Conservation (phyloP, 2,329 filamentous ascomycete species). For the Torrubiellomyces zombiae region DNA sequence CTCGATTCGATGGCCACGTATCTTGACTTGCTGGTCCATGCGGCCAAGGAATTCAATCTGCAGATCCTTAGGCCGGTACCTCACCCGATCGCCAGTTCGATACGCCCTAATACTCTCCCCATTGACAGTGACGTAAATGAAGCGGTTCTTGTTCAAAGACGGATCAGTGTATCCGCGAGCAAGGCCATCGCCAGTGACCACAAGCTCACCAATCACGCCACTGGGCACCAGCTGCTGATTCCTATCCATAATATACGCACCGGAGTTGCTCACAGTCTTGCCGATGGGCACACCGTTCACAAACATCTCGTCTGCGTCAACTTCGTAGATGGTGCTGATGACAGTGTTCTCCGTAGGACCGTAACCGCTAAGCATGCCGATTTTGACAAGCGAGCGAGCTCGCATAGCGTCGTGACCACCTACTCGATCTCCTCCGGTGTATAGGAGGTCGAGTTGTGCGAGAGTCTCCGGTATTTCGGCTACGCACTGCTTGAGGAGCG, state of each 20-base stretch:
- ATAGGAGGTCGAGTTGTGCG: slow-evolving; percentile 6
- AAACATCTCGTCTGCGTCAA: background rate
- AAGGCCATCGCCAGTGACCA: slow-evolving; percentile 1
- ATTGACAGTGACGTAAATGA: too few species aligned
- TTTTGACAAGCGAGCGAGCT: background rate
- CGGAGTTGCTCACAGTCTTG: background rate
- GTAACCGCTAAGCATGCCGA: slow-evolving; percentile 5
- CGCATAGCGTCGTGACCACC: slow-evolving; percentile 10
- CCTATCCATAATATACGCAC: slow-evolving; percentile 1
- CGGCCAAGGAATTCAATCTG: background rate
- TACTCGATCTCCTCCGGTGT: slow-evolving; percentile 9
- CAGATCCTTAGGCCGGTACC: too few species aligned
- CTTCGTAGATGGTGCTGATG: slow-evolving; percentile 3
- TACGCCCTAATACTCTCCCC: too few species aligned
- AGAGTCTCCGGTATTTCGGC: slow-evolving; percentile 8
- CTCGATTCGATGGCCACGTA: too few species aligned
- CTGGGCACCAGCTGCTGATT: background rate
- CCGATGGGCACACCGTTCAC: background rate
- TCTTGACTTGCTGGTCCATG: background rate
- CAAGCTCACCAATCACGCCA: slow-evolving; percentile 1
- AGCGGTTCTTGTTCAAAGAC: too few species aligned
- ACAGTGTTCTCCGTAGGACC: slow-evolving; percentile 8
- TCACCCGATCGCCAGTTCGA: too few species aligned
- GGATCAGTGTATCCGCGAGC: slow-evolving; percentile 1
- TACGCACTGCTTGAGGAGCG: slow-evolving; percentile 8